Base-by-base conservation (phyloP, 257 asterid genomes). In the Salvia rosmarinus region DNA sequence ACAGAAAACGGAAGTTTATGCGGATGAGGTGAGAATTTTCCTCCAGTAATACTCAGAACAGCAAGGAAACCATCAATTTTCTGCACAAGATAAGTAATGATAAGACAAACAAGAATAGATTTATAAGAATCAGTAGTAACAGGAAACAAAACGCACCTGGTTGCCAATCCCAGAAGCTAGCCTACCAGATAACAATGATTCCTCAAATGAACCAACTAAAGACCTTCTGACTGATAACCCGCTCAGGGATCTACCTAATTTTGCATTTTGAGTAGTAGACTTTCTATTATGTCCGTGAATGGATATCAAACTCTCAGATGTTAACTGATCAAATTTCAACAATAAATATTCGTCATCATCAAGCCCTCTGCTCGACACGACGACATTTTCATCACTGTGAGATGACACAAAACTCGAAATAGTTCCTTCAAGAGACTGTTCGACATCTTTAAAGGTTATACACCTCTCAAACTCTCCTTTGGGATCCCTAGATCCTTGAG, bases 181-280 rank as follows among this genome's bases (percentile, higher is more conserved):
- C 70, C 96, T 87, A 69, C 98, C 98, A 64, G 98, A 92, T 75
- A 92, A 83, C 56, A 92, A 81, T 10, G 98, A 92, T 81, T 90
- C 98, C 82, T 90, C 98, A 56, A 92, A 92, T 49, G 98, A 92
- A 79, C 97, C 98, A 74, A 92, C 90, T 82, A 92, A 82, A 25
- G 98, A 92, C 81, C 91, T 88, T 74, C 81, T 84, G 34, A 92
- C 95, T 7, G 92, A 83, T 64, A 85, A 81, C 63, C 95, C 98
- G 74, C 95, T 82, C 28, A 82, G 81, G 63, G 72, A 72, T 82
- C 84, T 84, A 70, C 89, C 85, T 16, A 85, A 70, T 80, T 89
- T 86, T 37, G 80, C 79, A 80, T 71, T 79, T 40, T 80, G 96
- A 77, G 79, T 13, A 28, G 78, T 70, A 68, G 47, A 66, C 58